These are phyloP conservation scores for Helianthus tuberosus DNA, from an alignment of 129 eudicot genomes.

Conservation along the genomic window DNA sequence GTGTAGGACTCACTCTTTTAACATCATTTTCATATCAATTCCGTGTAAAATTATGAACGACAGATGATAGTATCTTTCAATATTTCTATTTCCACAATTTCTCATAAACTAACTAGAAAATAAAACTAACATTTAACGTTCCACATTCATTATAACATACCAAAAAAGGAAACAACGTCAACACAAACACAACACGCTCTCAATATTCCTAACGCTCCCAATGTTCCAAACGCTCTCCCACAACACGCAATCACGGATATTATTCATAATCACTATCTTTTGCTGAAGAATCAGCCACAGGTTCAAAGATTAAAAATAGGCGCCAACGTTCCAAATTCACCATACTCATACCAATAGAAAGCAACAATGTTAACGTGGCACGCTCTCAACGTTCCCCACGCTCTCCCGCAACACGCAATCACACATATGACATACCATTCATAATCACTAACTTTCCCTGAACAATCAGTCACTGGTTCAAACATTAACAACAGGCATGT, in stretches of 20 bases:
- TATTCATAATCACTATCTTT: background rate
- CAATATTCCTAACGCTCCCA: background rate
- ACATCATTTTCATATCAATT: background rate
- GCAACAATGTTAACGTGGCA: background rate
- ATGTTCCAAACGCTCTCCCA: slow-evolving; percentile 12
- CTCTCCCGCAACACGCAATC: background rate
- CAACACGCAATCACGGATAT: background rate
- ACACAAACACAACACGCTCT: background rate
- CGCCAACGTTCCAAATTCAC: background rate
- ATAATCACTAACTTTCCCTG: background rate
- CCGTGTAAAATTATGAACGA: background rate
- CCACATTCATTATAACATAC: slow-evolving; percentile 5
- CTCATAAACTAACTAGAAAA: slow-evolving; percentile 13
- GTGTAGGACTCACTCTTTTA: background rate
- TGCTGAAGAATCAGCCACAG: slow-evolving; percentile 5
- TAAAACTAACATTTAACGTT: background rate
- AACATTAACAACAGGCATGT: background rate
- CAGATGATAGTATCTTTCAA: background rate
- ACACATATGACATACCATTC: background rate
- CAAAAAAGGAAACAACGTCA: background rate
- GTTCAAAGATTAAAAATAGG: background rate
- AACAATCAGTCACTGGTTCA: slow-evolving; percentile 1
- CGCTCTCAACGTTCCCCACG: background rate
- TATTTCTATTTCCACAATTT: background rate
- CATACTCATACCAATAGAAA: background rate